phyloP scores from a whole-genome alignment of 2,329 filamentous ascomycete species.

The Pyrenochaeta sp. region DNA sequence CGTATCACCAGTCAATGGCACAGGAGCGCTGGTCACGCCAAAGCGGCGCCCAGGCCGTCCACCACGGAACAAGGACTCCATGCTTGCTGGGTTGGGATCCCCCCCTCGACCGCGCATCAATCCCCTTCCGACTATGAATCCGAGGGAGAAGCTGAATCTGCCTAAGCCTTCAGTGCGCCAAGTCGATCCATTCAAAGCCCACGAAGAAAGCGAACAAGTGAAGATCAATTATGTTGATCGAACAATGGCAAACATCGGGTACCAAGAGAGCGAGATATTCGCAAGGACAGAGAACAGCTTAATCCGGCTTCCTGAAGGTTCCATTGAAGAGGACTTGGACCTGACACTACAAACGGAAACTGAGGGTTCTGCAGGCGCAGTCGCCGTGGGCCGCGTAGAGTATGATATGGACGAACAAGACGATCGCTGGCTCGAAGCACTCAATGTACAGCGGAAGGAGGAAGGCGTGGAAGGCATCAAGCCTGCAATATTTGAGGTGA shows the following conservation, averaged over 20 bases:
- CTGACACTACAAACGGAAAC: conserved; percentile 66
- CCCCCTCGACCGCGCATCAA: conserved; percentile 71
- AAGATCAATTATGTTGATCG: conserved; percentile 94
- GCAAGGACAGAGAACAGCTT: conserved; percentile 77
- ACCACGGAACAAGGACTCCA: conserved; percentile 68
- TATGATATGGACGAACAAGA: conserved; percentile 99
- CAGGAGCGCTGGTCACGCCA: conserved; percentile 48
- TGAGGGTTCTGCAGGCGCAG: conserved; percentile 62
- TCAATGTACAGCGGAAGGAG: conserved; percentile 79
- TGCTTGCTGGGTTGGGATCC: conserved; percentile 67
- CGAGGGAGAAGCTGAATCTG: conserved; percentile 80
- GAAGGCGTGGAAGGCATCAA: conserved; percentile 84
- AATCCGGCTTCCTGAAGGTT: conserved; percentile 68
- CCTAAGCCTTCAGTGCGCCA: conserved; percentile 78
- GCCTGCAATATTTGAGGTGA: conserved; percentile 94
- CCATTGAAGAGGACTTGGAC: conserved; percentile 70
- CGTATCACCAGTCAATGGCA: conserved; percentile 21
- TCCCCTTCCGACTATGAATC: conserved; percentile 81
- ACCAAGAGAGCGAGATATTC: conserved; percentile 93
- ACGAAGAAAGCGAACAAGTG: conserved; percentile 84
- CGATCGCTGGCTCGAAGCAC: conserved; percentile 89
- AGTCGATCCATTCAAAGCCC: conserved; percentile 79
- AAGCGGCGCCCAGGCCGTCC: conserved; percentile 70
- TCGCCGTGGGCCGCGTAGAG: conserved; percentile 79
- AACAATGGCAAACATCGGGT: conserved; percentile 94